These are phyloP conservation scores for Schwanniomyces vanrijiae DNA, from an alignment of 805 yeast species.

Conservation along the genomic window DNA sequence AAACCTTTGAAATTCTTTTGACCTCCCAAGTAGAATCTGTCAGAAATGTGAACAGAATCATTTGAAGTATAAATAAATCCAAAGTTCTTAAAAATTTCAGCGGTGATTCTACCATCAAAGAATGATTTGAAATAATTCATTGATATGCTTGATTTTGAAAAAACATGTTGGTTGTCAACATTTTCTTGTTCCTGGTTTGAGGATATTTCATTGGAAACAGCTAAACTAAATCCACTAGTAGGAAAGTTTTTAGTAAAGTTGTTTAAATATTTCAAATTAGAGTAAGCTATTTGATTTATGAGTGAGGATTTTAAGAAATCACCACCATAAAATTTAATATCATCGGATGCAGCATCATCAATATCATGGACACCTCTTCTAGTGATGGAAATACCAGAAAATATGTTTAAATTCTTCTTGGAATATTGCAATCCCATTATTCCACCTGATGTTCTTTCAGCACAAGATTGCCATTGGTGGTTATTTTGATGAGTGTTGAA, in stretches of 20 bases:
- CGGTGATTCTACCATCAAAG: constrained; percentile 45
- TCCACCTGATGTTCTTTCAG: constrained; percentile 55
- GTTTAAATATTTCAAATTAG: constrained; percentile 20
- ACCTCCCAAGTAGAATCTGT: constrained; percentile 84
- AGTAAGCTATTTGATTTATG: constrained; percentile 23
- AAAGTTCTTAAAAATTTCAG: constrained; percentile 47
- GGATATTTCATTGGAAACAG: constrained; percentile 56
- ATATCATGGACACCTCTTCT: constrained; percentile 56
- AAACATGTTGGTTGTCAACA: constrained; percentile 19
- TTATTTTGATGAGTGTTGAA: constrained; percentile 40
- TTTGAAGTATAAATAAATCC: constrained; percentile 53
- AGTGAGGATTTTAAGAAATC: constrained; percentile 37
- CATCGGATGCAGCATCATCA: constrained; percentile 52
- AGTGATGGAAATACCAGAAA: constrained; percentile 59
- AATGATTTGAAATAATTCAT: constrained; percentile 40
- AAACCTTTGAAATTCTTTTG: constrained; percentile 72
- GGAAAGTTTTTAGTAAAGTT: constrained; percentile 29
- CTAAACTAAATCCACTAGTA: constrained; percentile 56
- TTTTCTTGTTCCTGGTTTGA: constrained; percentile 30
- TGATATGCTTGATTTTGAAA: constrained; percentile 35
- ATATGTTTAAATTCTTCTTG: constrained; percentile 22
- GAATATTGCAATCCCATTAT: constrained; percentile 48
- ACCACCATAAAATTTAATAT: constrained; percentile 29
- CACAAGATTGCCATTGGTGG: constrained; percentile 51
- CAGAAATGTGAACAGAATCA: constrained; percentile 59